These are phyloP conservation scores for Colletotrichum nymphaeae DNA, from an alignment of 2,329 filamentous ascomycete genomes.

Conservation along the genomic window DNA sequence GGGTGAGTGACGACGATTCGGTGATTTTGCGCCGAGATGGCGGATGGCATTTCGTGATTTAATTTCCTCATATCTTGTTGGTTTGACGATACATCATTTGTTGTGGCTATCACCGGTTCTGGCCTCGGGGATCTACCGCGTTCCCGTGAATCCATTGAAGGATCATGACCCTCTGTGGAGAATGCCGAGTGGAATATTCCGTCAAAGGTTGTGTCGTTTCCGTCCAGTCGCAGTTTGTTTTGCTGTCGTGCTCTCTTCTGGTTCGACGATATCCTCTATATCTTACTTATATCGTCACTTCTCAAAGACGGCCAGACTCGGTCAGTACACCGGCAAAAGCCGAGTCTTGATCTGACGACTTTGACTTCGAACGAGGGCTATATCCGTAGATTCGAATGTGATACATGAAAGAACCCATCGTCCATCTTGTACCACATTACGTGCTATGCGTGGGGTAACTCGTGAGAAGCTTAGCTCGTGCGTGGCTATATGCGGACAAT, in stretches of 20 bases:
- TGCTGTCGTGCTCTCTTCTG: too few relatives aligned
- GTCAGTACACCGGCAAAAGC: not conserved
- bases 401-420: not conserved
- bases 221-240: too few relatives aligned
- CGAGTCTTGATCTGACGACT: not conserved
- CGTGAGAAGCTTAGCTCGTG: not conserved
- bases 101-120: not conserved
- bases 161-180: not conserved
- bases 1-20: not conserved
- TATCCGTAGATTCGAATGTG: not conserved
- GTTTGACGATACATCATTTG: not conserved
- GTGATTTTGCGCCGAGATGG: slow-evolving; percentile 22
- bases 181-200: not conserved
- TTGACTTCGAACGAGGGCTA: not conserved
- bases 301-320: not conserved
- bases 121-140: not conserved
- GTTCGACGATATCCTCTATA: not conserved
- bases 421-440: not conserved
- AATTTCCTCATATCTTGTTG: not conserved
- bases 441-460: not conserved
- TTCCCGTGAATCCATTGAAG: not conserved
- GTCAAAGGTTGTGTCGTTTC: not conserved
- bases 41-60: not conserved
- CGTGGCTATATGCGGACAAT: not conserved
- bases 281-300: not conserved